Conservation (phyloP, 2,329 filamentous ascomycete species). For the Coniochaeta sp. region DNA sequence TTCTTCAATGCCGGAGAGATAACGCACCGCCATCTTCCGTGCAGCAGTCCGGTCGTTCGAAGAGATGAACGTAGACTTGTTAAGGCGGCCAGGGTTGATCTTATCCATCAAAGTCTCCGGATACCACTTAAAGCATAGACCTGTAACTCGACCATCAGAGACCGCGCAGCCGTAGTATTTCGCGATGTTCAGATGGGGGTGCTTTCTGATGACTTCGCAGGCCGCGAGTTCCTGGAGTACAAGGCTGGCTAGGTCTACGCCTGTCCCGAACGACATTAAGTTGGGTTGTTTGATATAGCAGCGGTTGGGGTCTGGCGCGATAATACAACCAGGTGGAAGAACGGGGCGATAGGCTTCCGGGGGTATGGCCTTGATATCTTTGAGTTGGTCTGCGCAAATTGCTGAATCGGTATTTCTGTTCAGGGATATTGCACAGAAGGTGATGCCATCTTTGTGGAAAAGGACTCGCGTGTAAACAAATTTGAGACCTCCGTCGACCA, state of each 20-base stretch:
- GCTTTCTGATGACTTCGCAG: background rate
- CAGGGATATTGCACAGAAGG: background rate
- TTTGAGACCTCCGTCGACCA: background rate
- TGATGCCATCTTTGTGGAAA: background rate
- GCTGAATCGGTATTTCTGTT: background rate
- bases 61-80: background rate
- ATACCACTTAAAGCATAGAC: background rate
- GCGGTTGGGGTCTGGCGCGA: background rate
- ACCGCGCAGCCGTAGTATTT: background rate
- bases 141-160: background rate
- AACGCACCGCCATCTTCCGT: background rate
- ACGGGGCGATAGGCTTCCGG: background rate
- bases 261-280: background rate
- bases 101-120: background rate
- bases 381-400: background rate
- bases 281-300: background rate
- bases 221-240: background rate
- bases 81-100: background rate
- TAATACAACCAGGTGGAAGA: background rate
- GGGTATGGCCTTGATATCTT: background rate
- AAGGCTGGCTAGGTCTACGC: background rate
- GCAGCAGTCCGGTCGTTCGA: background rate
- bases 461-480: background rate
- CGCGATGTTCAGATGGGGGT: background rate
- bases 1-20: conserved; percentile 7